Evolutionary conservation across 2,329 filamentous ascomycete species (phyloP), one percentile per base, ranked within the genome.

Genomic region (Colletotrichum trifolii): DNA sequence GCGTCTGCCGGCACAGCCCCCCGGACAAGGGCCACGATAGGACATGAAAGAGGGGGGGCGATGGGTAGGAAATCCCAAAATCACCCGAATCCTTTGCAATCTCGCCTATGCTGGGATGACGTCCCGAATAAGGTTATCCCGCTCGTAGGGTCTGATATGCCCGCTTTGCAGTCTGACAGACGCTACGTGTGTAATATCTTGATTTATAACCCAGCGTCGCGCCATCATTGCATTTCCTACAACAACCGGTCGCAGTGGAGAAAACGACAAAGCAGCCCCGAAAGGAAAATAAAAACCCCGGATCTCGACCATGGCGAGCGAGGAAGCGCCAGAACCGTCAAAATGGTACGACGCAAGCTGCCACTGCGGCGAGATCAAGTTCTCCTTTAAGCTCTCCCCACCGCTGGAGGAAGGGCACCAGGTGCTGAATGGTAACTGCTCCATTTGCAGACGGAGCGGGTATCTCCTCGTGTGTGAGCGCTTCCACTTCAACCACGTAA

Each of bases 381-480:
- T 85, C 69, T 76, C 78, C 12, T 75, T 85, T 35, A 80, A 77
- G 17, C 76, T 87, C 48, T 81, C 80, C 36, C 83, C 83, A 33
- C 79, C 82, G 34, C 75, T 86, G 35, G 75, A 79, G 4, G 73
- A 82, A 67, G 64, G 64, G 11, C 76, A 82, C 67, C 73, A 77
- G 64, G 78, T 85, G 4, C 50, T 81, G n/a, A 71, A 79, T 17
- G 87, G 85, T 77, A 84, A 81, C 70, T 87, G 85, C 72, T 86
- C 84, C 40, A 81, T 82, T 62, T 87, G 84, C 70, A 72, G 74
- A 1, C 77, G 82, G n/a, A 78, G 81, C 40, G 85, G 84, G 0
- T 85, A 85, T 64, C 74, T 86, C 33, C 75, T 86, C 35, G 76
- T 85, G 47, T 84, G 80, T 82, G 71, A 64, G 76, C 74, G 38